Conservation (phyloP, 1,139 yeast species). For the Blastobotrys malaysiensis region DNA sequence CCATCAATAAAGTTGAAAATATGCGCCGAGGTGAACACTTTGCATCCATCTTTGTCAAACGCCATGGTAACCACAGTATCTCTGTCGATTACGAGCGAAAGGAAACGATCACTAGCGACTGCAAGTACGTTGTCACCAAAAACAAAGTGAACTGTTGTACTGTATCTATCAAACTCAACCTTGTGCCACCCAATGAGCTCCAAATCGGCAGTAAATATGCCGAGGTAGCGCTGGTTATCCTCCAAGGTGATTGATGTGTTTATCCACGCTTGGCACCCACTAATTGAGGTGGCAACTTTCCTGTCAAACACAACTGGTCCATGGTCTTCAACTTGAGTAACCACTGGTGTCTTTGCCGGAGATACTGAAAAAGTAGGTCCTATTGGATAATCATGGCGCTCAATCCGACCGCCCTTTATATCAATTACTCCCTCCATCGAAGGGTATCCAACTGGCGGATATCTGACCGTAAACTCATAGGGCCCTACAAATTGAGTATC, state of each 20-base stretch:
- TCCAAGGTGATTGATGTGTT: neutral
- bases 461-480: neutral
- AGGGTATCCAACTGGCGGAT: neutral
- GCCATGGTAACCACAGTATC: neutral
- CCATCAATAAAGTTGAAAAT: neutral
- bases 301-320: neutral
- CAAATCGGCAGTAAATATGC: neutral
- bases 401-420: neutral
- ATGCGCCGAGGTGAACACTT: neutral
- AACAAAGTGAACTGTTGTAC: neutral
- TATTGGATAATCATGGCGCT: neutral
- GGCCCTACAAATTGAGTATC: neutral
- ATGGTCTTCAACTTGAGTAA: neutral
- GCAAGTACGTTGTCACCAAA: neutral
- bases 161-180: neutral
- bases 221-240: neutral
- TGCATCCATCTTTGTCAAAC: neutral
- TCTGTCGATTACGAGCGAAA: neutral
- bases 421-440: neutral
- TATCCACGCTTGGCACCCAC: neutral
- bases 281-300: neutral
- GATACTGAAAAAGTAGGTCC: neutral
- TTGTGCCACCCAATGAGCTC: neutral
- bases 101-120: neutral
- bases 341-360: neutral